These are phyloP conservation scores for Paramyrothecium roridum DNA, from an alignment of 2,329 filamentous ascomycete species.

Conservation along the genomic window DNA sequence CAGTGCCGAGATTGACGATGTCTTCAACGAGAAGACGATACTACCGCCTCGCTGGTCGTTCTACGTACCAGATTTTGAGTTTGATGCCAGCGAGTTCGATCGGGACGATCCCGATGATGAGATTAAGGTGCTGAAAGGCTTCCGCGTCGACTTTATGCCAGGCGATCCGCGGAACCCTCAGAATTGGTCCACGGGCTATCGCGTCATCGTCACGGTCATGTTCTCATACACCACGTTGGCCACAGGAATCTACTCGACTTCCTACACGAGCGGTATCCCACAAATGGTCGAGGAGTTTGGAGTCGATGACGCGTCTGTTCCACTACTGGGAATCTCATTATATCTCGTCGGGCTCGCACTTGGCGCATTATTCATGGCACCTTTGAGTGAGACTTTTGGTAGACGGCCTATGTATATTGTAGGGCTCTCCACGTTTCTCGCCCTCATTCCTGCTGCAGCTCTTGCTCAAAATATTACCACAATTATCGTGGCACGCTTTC, in stretches of 20 bases:
- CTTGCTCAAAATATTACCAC: neutral
- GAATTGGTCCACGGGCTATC: neutral
- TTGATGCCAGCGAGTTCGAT: neutral
- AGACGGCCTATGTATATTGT: neutral
- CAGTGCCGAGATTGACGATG: neutral
- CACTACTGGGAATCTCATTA: neutral
- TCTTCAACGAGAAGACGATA: constrained; percentile 1
- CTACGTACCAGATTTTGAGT: neutral
- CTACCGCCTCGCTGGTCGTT: neutral
- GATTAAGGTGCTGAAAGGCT: neutral
- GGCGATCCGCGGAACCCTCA: neutral
- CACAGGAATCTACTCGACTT: neutral
- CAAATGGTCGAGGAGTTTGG: neutral
- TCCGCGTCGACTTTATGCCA: neutral
- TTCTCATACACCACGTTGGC: neutral
- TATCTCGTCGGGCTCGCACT: neutral
- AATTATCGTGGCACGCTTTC: neutral
- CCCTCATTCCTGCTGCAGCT: neutral
- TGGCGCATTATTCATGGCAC: neutral
- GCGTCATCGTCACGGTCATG: neutral
- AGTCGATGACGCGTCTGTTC: neutral
- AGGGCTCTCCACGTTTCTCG: neutral
- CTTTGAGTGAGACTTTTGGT: neutral
- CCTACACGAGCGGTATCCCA: neutral
- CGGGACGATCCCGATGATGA: neutral